phyloP scores from a whole-genome alignment of 768 basidiomycete genomes.

The Boletellus ananas region DNA sequence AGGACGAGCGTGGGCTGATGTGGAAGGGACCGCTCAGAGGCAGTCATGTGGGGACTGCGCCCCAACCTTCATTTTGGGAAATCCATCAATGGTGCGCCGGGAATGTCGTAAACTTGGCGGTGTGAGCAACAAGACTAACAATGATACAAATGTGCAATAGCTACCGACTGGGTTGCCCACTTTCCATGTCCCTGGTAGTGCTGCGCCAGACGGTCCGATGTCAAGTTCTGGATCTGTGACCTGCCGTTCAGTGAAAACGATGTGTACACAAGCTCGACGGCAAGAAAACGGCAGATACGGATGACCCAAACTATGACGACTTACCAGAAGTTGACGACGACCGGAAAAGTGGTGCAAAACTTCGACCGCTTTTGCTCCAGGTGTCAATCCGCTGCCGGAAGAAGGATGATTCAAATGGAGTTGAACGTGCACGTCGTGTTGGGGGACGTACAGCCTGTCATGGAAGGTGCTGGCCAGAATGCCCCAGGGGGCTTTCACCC shows the following conservation, averaged over 20 bases:
- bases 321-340: constrained; percentile 3
- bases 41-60: background rate
- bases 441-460: too few species aligned
- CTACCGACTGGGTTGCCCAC: too few species aligned
- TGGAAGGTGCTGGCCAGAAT: too few species aligned
- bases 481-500: too few species aligned
- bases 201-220: too few species aligned
- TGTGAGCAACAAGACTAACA: too few species aligned
- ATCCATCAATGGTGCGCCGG: background rate
- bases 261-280: background rate
- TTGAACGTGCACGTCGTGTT: background rate
- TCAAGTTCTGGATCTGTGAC: too few species aligned
- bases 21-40: too few species aligned
- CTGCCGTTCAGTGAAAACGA: too few species aligned
- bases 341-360: background rate
- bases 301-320: constrained; percentile 5
- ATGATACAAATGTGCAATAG: too few species aligned
- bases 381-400: background rate
- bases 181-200: too few species aligned
- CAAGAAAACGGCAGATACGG: background rate
- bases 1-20: background rate
- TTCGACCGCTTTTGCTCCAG: background rate
- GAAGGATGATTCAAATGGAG: background rate
- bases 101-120: too few species aligned
- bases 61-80: background rate